phyloP scores from a whole-genome alignment of 1,284 basidiomycete species.

The Boletus sp. region DNA sequence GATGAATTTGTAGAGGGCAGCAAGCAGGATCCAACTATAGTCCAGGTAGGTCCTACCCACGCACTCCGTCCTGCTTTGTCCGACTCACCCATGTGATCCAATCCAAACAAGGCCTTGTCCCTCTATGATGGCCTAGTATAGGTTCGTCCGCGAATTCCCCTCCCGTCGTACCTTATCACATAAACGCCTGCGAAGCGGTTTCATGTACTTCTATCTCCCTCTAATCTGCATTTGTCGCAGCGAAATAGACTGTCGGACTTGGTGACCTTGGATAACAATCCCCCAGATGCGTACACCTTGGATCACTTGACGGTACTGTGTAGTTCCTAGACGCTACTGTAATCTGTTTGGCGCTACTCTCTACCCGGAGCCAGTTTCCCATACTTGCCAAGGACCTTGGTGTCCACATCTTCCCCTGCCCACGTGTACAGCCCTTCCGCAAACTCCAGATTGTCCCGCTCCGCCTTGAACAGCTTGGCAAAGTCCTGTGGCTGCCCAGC shows the following conservation, averaged over 20 bases:
- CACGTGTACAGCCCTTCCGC: slow-evolving; percentile 81
- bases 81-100: slow-evolving; percentile 15
- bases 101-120: slow-evolving; percentile 57
- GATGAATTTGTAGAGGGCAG: slow-evolving; percentile 96
- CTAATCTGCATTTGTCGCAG: slow-evolving; percentile 22
- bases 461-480: slow-evolving; percentile 86
- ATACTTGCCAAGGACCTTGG: slow-evolving; percentile 72
- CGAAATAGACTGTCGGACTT: slow-evolving; percentile 16
- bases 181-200: slow-evolving; percentile 22
- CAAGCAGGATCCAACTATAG: slow-evolving; percentile 97
- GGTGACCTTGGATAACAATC: slow-evolving; percentile 15
- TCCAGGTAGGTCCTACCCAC: slow-evolving; percentile 62
- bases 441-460: slow-evolving; percentile 91
- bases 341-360: slow-evolving; percentile 24
- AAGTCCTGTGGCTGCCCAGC: slow-evolving; percentile 76
- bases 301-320: slow-evolving; percentile 27
- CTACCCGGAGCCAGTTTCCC: slow-evolving; percentile 43
- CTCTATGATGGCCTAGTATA: slow-evolving; percentile 76
- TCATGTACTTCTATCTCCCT: slow-evolving; percentile 27
- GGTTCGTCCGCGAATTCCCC: slow-evolving; percentile 9
- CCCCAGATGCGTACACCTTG: slow-evolving; percentile 26
- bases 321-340: slow-evolving; percentile 20
- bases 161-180: slow-evolving; percentile 24
- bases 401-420: slow-evolving; percentile 78
- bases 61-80: slow-evolving; percentile 11